Conservation (phyloP, 2,329 filamentous ascomycete species). For the Graphilbum ipis-grandicollis region DNA sequence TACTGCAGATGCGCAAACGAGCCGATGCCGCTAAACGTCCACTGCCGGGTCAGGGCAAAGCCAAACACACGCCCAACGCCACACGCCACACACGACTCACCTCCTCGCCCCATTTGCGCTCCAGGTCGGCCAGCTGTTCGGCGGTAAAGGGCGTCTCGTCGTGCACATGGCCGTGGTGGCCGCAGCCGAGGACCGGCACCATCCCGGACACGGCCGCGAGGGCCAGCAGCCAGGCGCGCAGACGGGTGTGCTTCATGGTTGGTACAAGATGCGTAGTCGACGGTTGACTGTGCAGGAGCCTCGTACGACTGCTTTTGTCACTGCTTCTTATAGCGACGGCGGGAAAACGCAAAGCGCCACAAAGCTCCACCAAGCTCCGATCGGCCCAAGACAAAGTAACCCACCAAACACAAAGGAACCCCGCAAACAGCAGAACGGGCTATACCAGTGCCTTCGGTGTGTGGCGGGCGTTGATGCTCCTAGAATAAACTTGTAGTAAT, state of each 20-base stretch:
- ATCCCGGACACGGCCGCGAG: constrained; percentile 4
- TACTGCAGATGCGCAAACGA: constrained; percentile 57
- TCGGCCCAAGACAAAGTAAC: neutral
- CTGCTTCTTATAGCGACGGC: too few relatives aligned
- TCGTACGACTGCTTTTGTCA: too few relatives aligned
- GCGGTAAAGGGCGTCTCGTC: constrained; percentile 27
- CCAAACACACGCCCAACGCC: too few relatives aligned
- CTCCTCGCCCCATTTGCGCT: constrained; percentile 34
- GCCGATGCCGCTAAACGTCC: constrained; percentile 57
- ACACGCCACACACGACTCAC: too few relatives aligned
- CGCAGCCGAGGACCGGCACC: constrained; percentile 3
- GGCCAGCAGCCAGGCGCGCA: constrained; percentile 5
- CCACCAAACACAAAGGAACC: neutral
- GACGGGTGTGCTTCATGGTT: constrained; percentile 1
- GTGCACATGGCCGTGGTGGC: constrained; percentile 14
- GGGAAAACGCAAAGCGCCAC: neutral
- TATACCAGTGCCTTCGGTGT: too few relatives aligned
- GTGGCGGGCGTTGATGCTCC: too few relatives aligned
- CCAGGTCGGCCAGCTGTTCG: constrained; percentile 32
- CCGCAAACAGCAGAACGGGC: neutral
- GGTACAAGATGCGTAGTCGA: too few relatives aligned
- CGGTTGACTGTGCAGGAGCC: too few relatives aligned
- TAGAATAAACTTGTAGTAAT: too few relatives aligned
- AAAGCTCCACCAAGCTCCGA: neutral
- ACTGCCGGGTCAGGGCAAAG: constrained; percentile 18